Base-by-base conservation (phyloP, 305 asterid species). In the Fraxinus xanthoxyloides region DNA sequence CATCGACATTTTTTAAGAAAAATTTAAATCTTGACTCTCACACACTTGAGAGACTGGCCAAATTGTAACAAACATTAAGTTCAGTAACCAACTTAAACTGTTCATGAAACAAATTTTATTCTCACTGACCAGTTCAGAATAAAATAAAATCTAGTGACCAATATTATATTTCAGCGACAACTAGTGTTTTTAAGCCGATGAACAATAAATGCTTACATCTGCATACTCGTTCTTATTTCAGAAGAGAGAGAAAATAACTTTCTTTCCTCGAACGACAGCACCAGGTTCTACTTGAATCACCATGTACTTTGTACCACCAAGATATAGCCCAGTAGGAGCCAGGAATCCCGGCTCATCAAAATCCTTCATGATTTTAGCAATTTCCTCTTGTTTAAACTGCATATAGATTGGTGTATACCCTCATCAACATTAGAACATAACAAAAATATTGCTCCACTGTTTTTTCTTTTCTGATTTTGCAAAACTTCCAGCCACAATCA, bases 251-350 rank as follows among this genome's bases (percentile, higher is more conserved):
- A 59, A 3, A 63, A 9, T 63, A 21, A 81, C 87, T 83, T 84
- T 84, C 59, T 84, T 81, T 17, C 87, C 87, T 23, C 87, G 83
- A 28, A 84, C 76, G 7, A 84, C 85, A 78, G 85, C 85, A 1
- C 85, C 85, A 24, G 85, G 77, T 6, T 81, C 87, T 46, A 85
- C 87, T 81, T 84, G 85, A 23, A 81, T 81, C 61, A 85, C 87
- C 87, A 85, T 85, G 75, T 81, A 78, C 77, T 85, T 84, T 32
- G 70, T 23, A 0, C 83, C 87, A 28, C 72, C 87, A 46, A 85
- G 85, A 78, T 59, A 51, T 59, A 85, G 7, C 26, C 87, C 87
- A 24, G 83, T 85, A 19, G 87, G 87, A 78, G 85, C 87, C 8
- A 81, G 82, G 69, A 31, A 23, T 46, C 87, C 87, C 34, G 83